Evolutionary conservation across 495 filamentous ascomycete genomes (phyloP), one percentile per base, ranked within the genome.

Genomic region (Neurospora sp.): DNA sequence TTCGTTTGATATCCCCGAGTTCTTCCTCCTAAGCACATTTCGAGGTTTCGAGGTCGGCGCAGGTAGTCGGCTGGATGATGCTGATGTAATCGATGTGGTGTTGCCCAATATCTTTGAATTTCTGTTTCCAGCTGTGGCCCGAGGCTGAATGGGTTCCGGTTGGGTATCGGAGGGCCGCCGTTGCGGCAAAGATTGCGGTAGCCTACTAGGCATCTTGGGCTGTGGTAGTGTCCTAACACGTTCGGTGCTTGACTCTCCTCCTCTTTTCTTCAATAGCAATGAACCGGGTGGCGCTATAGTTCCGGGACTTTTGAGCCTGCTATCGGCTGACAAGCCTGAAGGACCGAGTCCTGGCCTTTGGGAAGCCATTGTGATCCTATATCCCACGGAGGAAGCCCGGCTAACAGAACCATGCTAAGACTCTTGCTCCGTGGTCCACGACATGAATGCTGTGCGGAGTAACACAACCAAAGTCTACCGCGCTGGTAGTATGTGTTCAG

Each of bases 21-120:
- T 83, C 75, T 87, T 88, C 73, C 85, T 82, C 69, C 83, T 77
- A 66, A 87, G 79, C 3, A 84, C 76, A 66, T 83, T 82, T 53
- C 81, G 81, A 37, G 82, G 80, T 44, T 79, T 78, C 41, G 69
- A 31, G 68, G 73, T 71, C 20, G 76, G 76, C 44, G 53, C 72
- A 8, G 77, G 74, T 44, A 77, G 73, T 40, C 68, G 76, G 75
- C 74, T 77, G 31, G 74, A 22, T 39, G 69, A 22, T 12, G 72
- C 69, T 12, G 73, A 73, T 40, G 72, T 72, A 10, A 69, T 39
- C 18, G 66, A 22, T 10, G 72, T 44, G 61, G 72, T 40, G 46
- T 73, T 59, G 27, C 70, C 72, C 31, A 75, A 73, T 22, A 70
- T 70, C 20, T 70, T 74, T 38, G 75, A 69, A 20, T 66, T 77